These are phyloP conservation scores for Hura crepitans DNA, from an alignment of 441 rosid species.

Conservation along the genomic window DNA sequence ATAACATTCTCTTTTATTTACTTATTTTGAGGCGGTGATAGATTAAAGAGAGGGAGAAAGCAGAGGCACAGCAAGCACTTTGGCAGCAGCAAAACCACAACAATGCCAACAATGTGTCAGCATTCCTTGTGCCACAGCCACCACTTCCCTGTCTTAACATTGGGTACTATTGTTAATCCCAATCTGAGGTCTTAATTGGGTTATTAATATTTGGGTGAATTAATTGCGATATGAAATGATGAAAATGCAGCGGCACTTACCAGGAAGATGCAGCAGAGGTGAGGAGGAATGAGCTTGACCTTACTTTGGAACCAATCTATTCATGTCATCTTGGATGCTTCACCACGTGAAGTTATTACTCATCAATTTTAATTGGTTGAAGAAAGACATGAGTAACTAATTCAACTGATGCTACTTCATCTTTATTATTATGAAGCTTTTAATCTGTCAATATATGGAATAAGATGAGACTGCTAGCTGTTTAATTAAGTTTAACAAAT, in stretches of 20 bases:
- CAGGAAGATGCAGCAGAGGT: slow-evolving; percentile 51
- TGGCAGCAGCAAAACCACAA: slow-evolving; percentile 61
- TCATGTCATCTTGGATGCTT: slow-evolving; percentile 61
- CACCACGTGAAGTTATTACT: slow-evolving; percentile 25
- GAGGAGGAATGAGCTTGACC: slow-evolving; percentile 68
- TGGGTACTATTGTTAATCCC: slow-evolving; percentile 36
- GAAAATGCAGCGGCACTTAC: slow-evolving; percentile 48
- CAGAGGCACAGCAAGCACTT: slow-evolving; percentile 48
- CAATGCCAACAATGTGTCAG: slow-evolving; percentile 36
- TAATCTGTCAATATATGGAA: slow-evolving; percentile 21
- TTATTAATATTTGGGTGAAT: no score
- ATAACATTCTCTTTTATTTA: no score
- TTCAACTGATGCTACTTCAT: background rate
- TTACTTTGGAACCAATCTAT: slow-evolving; percentile 59
- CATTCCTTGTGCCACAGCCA: slow-evolving; percentile 45
- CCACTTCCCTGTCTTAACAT: slow-evolving; percentile 57
- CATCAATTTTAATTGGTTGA: no score
- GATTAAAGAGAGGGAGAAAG: slow-evolving; percentile 85
- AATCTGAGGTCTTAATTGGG: background rate
- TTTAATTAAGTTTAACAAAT: background rate
- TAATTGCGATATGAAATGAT: background rate
- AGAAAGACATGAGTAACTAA: no score
- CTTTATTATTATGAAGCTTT: background rate
- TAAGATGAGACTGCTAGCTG: background rate
- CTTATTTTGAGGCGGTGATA: slow-evolving; percentile 24